Evolutionary conservation across 805 yeast genomes (phyloP), one percentile per base, ranked within the genome.

Genomic region (Candida railenensis): DNA sequence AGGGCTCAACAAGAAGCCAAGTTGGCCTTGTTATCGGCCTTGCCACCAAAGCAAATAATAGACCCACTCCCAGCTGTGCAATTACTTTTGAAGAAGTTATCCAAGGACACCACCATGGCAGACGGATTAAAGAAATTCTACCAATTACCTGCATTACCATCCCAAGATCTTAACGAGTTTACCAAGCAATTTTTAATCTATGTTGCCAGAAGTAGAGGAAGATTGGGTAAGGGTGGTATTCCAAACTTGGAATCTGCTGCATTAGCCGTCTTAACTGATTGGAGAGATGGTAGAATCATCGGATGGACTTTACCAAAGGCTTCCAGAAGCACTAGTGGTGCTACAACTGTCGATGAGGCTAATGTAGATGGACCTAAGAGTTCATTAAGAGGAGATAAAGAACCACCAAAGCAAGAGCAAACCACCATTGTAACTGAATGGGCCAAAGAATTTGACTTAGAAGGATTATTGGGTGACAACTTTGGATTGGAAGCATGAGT

Each of bases 401-500:
- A 71, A 59, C 80, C 73, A 7, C 71, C 74, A 32, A 76, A 75
- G 50, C 76, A 73, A 48, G 87, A 82, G 54, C 80, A 82, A 58
- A 86, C 92, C 32, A 82, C 89, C 11, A 80, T 94, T 58, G 99
- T 94, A n/a, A 69, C 77, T 14, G 78, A 81, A 56, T 94, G 98
- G 97, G 84, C 97, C 18, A 80, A 89, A 66, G 99, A 91, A 69
- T 91, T 94, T 63, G 96, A 90, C 67, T 74, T 94, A 55, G 97
- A 89, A 63, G 89, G 87, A 3, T 74, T 91, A 52, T 83, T 91
- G 60, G 67, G 72, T 38, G 76, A 69, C 48, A 66, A 69, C 50
- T 71, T 69, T 54, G 75, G 74, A 21, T 59, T 67, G 36, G 51
- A 54, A 30, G 33, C 30, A 25, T 25, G 11, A 11, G n/a, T n/a